Conservation (phyloP, 2,329 filamentous ascomycete species). For the Pseudocercospora fuligena region DNA sequence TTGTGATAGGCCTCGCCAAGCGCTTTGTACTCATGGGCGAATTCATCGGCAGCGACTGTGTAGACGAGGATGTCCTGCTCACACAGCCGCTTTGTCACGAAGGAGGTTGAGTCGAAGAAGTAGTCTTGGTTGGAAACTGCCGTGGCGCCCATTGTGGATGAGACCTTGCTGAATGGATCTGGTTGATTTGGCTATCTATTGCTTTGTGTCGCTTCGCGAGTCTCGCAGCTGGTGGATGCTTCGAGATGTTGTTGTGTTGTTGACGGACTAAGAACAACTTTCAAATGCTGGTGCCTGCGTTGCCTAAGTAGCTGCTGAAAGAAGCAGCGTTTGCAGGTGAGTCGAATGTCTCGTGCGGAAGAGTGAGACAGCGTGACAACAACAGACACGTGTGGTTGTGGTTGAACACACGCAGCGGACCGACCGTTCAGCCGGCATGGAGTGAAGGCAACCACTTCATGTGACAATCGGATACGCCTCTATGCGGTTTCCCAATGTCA, state of each 20-base stretch:
- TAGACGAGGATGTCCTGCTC: conserved; percentile 6
- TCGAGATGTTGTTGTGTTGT: conserved; percentile 2
- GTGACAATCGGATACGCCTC: neutral
- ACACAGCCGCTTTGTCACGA: conserved; percentile 13
- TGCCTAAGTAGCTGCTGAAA: neutral
- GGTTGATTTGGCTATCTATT: conserved; percentile 9
- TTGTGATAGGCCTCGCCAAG: conserved; percentile 21
- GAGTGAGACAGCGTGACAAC: neutral
- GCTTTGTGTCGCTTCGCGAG: neutral
- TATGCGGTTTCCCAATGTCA: neutral
- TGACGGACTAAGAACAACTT: conserved; percentile 8
- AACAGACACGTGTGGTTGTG: neutral
- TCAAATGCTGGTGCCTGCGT: conserved; percentile 10
- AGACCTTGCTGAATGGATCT: neutral
- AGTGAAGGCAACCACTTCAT: neutral
- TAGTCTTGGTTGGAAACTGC: conserved; percentile 5
- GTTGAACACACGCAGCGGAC: neutral
- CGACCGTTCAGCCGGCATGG: neutral
- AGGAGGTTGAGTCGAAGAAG: conserved; percentile 12
- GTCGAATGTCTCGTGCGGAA: conserved; percentile 2
- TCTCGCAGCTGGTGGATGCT: neutral
- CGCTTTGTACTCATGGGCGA: conserved; percentile 14
- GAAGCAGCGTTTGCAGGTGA: conserved; percentile 5
- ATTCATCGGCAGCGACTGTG: conserved; percentile 8
- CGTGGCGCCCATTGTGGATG: conserved; percentile 11